Conservation (phyloP, 2,329 filamentous ascomycete genomes). For the Ceratocystiopsis brevicomis region DNA sequence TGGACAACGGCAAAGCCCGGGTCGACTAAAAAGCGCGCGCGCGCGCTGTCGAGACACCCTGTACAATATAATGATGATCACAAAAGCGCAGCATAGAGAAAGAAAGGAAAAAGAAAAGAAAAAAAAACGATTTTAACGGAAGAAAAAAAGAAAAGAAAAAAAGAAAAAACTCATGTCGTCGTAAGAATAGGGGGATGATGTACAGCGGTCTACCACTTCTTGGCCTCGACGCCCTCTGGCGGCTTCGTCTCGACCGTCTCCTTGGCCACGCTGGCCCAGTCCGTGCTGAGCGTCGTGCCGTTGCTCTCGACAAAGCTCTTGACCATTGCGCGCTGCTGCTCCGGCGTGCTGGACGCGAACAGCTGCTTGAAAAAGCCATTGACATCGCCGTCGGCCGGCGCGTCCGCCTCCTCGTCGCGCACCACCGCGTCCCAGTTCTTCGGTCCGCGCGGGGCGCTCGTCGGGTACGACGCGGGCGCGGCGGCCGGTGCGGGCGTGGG, state of each 20-base stretch:
- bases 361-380: slow-evolving; percentile 81
- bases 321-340: slow-evolving; percentile 86
- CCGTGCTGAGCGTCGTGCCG: slow-evolving; percentile 78
- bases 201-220: slow-evolving; percentile 36
- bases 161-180: no score
- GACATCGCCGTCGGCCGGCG: slow-evolving; percentile 41
- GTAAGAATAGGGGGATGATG: no score
- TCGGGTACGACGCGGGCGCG: slow-evolving; percentile 56
- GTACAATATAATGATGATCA: neutral
- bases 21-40: slow-evolving; percentile 11
- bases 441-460: slow-evolving; percentile 62
- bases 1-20: slow-evolving; percentile 9
- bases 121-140: neutral
- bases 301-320: slow-evolving; percentile 93
- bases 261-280: slow-evolving; percentile 66
- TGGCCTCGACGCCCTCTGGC: slow-evolving; percentile 60
- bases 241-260: slow-evolving; percentile 53
- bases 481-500: neutral
- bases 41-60: neutral
- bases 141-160: no score
- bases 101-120: no score
- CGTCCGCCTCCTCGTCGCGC: slow-evolving; percentile 33
- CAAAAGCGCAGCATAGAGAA: neutral
- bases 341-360: slow-evolving; percentile 56
- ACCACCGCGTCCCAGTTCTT: slow-evolving; percentile 84